Evolutionary conservation across 2,329 filamentous ascomycete genomes (phyloP), one percentile per base, ranked within the genome.

Genomic region (Neofusicoccum sp.): DNA sequence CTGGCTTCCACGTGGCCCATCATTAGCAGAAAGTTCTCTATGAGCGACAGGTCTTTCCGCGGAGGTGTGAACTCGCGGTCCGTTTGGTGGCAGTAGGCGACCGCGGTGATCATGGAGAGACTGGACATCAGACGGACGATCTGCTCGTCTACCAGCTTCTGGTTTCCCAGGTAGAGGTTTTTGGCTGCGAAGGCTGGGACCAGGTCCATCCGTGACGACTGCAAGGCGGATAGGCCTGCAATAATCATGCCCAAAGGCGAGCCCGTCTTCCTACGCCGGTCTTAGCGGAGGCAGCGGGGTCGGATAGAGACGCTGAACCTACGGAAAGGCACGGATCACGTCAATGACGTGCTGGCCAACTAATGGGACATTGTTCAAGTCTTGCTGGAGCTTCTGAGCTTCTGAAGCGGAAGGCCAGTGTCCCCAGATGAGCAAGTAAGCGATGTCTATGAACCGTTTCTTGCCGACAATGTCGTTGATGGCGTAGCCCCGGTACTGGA

Each of bases 11-110:
- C 74, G 60, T 83, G 70, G 62, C 84, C 81, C 54, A 84, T 78
- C 68, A 85, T 78, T 56, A 79, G 79, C 9, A 86, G 73, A 61
- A 85, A 77, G 67, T 86, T 86, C 60, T 81, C 82, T 0, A 81
- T 79, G 71, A 82, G 84, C 14, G 64, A 63, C 34, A 65, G 34
- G 40, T 67, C 60, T 31, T 75, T 70, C 0, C 79, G 76, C 0
- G 82, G 79, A 3, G 77, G 73, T 66, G 80, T 82, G 69, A 84
- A 83, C 0, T 79, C 75, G 0, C 78, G 72, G n/a, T 80, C 80
- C 63, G 80, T 78, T 30, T 80, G 76, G 74, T 84, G 82, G 3
- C 80, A 79, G 1, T 80, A 79, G 65, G 82, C 81, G 51, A 80
- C 80, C 43, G 83, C 76, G 64, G 81, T 81, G 30, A 49, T 34